Percentiles rank a stretch among this genome's conserved stretches.
Evolutionary conservation across 2,329 filamentous ascomycete species (phyloP).

Genomic region (Scedosporium apiospermum): DNA sequence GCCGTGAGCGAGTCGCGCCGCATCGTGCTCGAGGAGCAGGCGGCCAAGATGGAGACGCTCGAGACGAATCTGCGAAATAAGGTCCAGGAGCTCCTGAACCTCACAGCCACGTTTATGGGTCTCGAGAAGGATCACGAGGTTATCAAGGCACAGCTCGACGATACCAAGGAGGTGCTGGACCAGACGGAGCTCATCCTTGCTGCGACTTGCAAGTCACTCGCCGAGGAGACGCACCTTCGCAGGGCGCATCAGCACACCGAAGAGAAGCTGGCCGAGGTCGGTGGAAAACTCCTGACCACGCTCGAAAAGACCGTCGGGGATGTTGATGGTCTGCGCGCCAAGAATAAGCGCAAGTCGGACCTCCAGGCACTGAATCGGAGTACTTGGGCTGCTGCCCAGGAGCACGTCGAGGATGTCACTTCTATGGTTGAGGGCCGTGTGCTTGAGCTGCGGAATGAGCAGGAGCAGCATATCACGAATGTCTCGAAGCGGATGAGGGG

Average conservation of each 20-base stretch:
- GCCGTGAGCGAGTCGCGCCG: constrained; percentile 85
- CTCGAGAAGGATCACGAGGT: constrained; percentile 85
- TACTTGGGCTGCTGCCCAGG: constrained; percentile 69
- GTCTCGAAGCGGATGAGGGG: constrained; percentile 63
- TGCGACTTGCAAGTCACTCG: constrained; percentile 65
- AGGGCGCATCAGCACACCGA: constrained; percentile 85
- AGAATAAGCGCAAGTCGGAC: constrained; percentile 76
- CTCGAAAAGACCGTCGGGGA: constrained; percentile 70
- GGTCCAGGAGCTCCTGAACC: constrained; percentile 78
- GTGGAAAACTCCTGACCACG: constrained; percentile 67
- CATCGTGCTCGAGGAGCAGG: constrained; percentile 86
- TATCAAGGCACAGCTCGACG: constrained; percentile 61
- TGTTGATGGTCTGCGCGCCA: constrained; percentile 73
- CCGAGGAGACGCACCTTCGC: constrained; percentile 69
- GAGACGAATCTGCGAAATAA: constrained; percentile 88
- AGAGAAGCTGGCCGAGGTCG: constrained; percentile 61
- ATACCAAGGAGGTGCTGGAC: constrained; percentile 72
- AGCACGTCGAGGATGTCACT: constrained; percentile 68
- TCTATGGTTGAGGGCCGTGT: constrained; percentile 67
- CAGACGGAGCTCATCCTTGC: constrained; percentile 79
- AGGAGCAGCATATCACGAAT: constrained; percentile 58
- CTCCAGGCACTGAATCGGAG: constrained; percentile 71
- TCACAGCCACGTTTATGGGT: constrained; percentile 79
- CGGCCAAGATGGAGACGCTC: constrained; percentile 84
- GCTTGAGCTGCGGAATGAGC: constrained; percentile 60